Evolutionary conservation across 2,329 filamentous ascomycete species (phyloP), one percentile per base, ranked within the genome.

Genomic region (Chaetomium sp.): DNA sequence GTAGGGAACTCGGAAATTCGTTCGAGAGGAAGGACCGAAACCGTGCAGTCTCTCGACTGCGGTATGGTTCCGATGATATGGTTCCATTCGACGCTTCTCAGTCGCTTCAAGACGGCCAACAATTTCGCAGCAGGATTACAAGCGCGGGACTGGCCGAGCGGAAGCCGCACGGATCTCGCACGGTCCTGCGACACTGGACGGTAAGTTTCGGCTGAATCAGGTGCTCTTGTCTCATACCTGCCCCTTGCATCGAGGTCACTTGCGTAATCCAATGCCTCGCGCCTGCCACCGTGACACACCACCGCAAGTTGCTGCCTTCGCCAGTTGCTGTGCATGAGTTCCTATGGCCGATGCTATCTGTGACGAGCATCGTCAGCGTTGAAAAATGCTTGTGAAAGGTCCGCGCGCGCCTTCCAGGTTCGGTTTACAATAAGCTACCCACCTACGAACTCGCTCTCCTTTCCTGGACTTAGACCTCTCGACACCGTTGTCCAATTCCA

Each of bases 201-300:
- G 25, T 25, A 49, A 31, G 38, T 38, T 25, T 27, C 13, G 13
- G 29, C 25, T n/a, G 47, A 29, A 60, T 53, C 49, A 42, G 29
- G 49, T 33, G 57, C 49, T 33, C 29, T 13, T 53, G 58, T 54
- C 58, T 60, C 49, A 23, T 50, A 47, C 23, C 10, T 60, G 23
- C 58, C 49, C 58, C 58, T 60, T 60, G 49, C 58, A 7, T 31
- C 35, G 58, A 4, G 25, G 12, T 21, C 38, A 42, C 25, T 42
- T 53, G 49, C 58, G 49, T 59, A 54, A 54, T 53, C 27, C 9
- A 6, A 8, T 19, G 27, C 50, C 19, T 47, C n/a, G 45, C 45
- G 23, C n/a, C 45, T 47, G 45, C 45, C n/a, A 23, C 45, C 8
- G 45, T 23, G 45, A 47, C 45, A n/a, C 42, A 13, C 33, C 8